Conservation (phyloP, 106 monocot species). For the Ottelia alismoides region DNA sequence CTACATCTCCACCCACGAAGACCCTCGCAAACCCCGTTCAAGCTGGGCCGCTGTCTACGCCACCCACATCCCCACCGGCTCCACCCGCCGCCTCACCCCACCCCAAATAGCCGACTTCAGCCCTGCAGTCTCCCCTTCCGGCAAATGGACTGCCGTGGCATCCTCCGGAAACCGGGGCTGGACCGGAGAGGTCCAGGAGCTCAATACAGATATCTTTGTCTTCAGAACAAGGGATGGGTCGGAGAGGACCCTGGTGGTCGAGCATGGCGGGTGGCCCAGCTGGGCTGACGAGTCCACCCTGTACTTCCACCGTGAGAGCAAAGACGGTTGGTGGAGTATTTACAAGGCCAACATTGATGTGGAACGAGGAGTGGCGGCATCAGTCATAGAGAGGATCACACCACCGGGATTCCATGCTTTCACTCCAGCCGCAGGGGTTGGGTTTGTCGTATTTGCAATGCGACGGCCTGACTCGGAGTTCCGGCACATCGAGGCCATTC, state of each 20-base stretch:
- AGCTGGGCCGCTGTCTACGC: conserved; percentile 92
- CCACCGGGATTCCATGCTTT: conserved; percentile 86
- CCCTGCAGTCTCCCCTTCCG: conserved; percentile 84
- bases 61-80: conserved; percentile 38
- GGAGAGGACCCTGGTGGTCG: conserved; percentile 24
- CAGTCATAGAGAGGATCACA: conserved; percentile 38
- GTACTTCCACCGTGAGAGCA: conserved; percentile 57
- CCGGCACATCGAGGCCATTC: conserved; percentile 77
- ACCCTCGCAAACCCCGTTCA: conserved; percentile 22
- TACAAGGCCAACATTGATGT: conserved; percentile 28
- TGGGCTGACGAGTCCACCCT: conserved; percentile 62
- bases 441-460: conserved; percentile 63
- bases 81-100: conserved; percentile 58
- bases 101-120: conserved; percentile 51
- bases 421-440: conserved; percentile 60
- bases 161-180: conserved; percentile 36
- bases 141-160: conserved; percentile 75
- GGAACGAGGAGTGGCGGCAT: neutral
- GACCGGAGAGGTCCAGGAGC: conserved; percentile 58
- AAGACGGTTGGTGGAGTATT: conserved; percentile 81
- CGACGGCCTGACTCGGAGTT: conserved; percentile 41
- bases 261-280: conserved; percentile 72
- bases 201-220: conserved; percentile 44
- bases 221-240: conserved; percentile 68
- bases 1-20: conserved; percentile 74